Base-by-base conservation (phyloP, 2,329 filamentous ascomycete species). In the Lachnum nothofagi region DNA sequence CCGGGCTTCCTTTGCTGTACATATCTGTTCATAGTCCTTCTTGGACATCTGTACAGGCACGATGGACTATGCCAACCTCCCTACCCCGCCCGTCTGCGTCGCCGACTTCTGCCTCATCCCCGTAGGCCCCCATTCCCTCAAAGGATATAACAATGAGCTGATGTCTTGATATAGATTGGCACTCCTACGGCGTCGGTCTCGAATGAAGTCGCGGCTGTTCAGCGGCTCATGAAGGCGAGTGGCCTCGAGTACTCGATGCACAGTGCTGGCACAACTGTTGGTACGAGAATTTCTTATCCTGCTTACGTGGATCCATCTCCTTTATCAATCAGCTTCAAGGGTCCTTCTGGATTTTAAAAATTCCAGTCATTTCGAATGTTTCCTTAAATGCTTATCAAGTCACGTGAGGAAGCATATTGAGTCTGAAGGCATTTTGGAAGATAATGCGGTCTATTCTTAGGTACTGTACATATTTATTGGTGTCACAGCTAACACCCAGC, bases 41-140 rank as follows among this genome's bases (percentile, higher is more conserved):
- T n/a, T n/a, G n/a, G n/a, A n/a, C n/a, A n/a, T n/a, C n/a, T n/a
- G n/a, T n/a, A n/a, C 37, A 20, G 20, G 17, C 17, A 22, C 8
- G 25, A 59, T 53, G 46, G 60, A 65, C 56, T 80, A 79, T 66
- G 63, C 67, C 23, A 66, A 65, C 34, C 63, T 83, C 46, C 60
- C 76, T 24, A 91, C 88, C 1, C 91, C 91, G 3, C 72, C 79
- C 48, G 72, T 82, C 49, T 94, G 88, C 70, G 88, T 85, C 46
- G 91, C 86, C 49, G 91, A 96, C 70, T 95, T 96, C 67, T 96
- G 91, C 68, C 75, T 96, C 57, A 85, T 96, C 53, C 91, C 91
- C 2, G 84, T 87, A 63, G 52, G 79, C 70, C 23, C 16, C 2
- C 29, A 27, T 22, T 29, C 7, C 14, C 19, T 3, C 9, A 6